Evolutionary conservation across 2,329 filamentous ascomycete species (phyloP), one percentile per base, ranked within the genome.

Genomic region (Xylariaceae sp.): DNA sequence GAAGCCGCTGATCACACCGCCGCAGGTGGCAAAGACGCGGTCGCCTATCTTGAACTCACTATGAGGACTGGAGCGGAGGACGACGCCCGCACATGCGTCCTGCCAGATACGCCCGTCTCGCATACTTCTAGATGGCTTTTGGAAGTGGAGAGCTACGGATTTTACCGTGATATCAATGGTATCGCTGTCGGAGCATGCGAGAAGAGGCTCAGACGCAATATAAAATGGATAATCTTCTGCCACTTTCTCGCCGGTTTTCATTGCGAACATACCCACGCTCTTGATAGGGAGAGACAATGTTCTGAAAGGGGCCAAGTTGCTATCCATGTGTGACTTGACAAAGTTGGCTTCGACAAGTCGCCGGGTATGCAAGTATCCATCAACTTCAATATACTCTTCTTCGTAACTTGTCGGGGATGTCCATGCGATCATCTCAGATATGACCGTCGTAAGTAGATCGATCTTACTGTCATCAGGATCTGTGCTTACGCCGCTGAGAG

Each of bases 361-460:
- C 3, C 45, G 2, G 3, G 43, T 47, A 11, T 53, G 45, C 6
- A 55, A 29, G 14, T 21, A 0, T 4, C 50, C 49, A 6, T 45
- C 47, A 4, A 45, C 14, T 19, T 55, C 49, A 6, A 49, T 12
- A 12, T 47, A 53, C n/a, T 50, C 50, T 22, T 53, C 36, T 25
- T 55, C 52, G 23, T 55, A 55, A 11, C 27, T 22, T 25, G 38
- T 4, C 19, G 32, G 14, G 2, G 41, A 2, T 11, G 6, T 16
- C 25, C 14, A 36, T 4, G 20, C 3, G 2, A 39, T 12, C 44
- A 52, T 49, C 19, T 54, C 35, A 3, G 19, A 2, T 5, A 41
- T 44, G 12, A 37, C 16, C 6, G 17, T 6, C n/a, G 27, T 3
- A 2, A 40, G 10, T 5, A n/a, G 16, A 7, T 5, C 6, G 4